Conservation (phyloP, 2,329 filamentous ascomycete species). For the Aspergillus amoenus region DNA sequence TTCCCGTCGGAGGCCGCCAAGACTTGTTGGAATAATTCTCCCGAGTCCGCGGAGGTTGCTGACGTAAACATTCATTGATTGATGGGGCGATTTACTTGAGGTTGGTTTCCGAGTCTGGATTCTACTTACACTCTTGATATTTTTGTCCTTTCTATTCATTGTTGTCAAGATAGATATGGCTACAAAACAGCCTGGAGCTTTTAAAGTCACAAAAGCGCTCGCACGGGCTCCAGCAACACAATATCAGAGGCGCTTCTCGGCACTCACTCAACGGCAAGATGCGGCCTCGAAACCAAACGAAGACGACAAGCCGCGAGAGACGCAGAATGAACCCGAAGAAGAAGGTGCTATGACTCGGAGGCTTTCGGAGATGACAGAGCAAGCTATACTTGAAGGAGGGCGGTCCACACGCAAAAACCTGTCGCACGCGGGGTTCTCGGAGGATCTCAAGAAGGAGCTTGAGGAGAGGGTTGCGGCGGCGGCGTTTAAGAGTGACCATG, state of each 20-base stretch:
- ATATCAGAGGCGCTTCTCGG: constrained; percentile 22
- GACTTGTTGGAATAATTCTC: constrained; percentile 4
- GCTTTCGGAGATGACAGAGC: constrained; percentile 60
- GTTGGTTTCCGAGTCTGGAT: not conserved
- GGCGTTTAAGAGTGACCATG: constrained; percentile 55
- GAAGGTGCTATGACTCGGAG: constrained; percentile 59
- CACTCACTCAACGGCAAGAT: constrained; percentile 24
- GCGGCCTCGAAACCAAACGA: constrained; percentile 16
- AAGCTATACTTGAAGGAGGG: constrained; percentile 56
- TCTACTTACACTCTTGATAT: not conserved
- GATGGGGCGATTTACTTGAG: not conserved
- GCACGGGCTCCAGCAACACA: constrained; percentile 14
- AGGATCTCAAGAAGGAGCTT: constrained; percentile 58
- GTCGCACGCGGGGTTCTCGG: constrained; percentile 62
- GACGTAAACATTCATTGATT: constrained; percentile 1
- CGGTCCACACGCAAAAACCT: constrained; percentile 56
- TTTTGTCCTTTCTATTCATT: not conserved
- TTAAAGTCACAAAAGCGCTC: constrained; percentile 17
- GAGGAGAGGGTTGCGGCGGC: constrained; percentile 59
- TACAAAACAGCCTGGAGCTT: constrained; percentile 15
- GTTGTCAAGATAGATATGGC: constrained; percentile 20
- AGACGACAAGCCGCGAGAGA: constrained; percentile 12
- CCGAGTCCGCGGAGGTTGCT: constrained; percentile 7
- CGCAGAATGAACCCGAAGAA: constrained; percentile 30
- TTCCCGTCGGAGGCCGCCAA: not conserved